Percentiles rank a stretch among this genome's conserved stretches.
Conservation (phyloP, 2,329 filamentous ascomycete species). For the Sclerotinia minor region DNA sequence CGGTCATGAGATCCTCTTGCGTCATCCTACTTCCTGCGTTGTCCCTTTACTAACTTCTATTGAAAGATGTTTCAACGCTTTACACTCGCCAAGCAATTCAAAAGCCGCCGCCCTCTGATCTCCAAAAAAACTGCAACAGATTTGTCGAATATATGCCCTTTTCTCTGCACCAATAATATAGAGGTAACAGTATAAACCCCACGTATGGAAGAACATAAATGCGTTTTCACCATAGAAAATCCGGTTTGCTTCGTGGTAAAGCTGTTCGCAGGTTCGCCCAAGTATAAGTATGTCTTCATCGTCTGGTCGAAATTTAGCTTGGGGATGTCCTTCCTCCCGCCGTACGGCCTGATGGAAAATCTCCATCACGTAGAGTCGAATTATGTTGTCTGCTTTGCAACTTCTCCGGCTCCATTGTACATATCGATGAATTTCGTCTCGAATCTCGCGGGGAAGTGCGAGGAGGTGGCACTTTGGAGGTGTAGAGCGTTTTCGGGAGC, state of each 20-base stretch:
- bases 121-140: not conserved
- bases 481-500: not conserved
- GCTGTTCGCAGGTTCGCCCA: slow-evolving; percentile 6
- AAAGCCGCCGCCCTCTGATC: not conserved
- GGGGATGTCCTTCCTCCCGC: not conserved
- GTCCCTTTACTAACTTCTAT: not conserved
- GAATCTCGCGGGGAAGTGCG: slow-evolving; percentile 1
- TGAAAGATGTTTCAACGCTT: not conserved
- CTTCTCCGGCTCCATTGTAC: not conserved
- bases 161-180: slow-evolving; percentile 7
- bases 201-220: not conserved
- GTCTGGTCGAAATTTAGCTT: not conserved
- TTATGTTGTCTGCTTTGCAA: not conserved
- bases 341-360: not conserved
- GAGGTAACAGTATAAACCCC: not conserved
- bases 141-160: not conserved
- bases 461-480: not conserved
- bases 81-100: slow-evolving; percentile 9
- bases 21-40: not conserved
- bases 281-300: slow-evolving; percentile 1
- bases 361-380: not conserved
- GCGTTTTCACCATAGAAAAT: not conserved
- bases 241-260: slow-evolving; percentile 10
- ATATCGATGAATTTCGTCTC: slow-evolving; percentile 1
- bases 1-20: slow-evolving; percentile 2